Evolutionary conservation across 768 basidiomycete genomes (phyloP).

Genomic region (Hygrocybe coccinea): DNA sequence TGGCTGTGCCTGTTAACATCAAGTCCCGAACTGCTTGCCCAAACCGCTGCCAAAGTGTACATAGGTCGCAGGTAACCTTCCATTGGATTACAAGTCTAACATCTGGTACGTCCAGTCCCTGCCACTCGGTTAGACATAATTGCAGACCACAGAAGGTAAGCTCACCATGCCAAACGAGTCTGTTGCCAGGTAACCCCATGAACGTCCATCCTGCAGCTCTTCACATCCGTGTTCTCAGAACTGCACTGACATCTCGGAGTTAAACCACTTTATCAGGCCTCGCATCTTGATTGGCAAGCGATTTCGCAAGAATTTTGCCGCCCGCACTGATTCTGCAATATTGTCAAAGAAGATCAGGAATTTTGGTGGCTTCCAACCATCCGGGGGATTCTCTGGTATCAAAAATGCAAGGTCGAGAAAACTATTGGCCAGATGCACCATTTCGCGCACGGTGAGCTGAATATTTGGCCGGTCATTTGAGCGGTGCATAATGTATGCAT

Average conservation of each 20-base stretch:
- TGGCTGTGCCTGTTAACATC: background rate
- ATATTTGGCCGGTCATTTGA: slow-evolving; percentile 17
- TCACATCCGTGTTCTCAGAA: slow-evolving; percentile 4
- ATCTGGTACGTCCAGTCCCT: slow-evolving; percentile 7
- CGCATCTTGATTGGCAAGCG: slow-evolving; percentile 11
- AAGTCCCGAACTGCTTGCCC: background rate
- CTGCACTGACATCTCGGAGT: slow-evolving; percentile 17
- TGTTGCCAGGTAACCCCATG: slow-evolving; percentile 9
- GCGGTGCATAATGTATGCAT: background rate
- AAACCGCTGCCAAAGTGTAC: background rate
- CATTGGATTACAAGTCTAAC: slow-evolving; percentile 1
- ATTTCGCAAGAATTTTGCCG: slow-evolving; percentile 6
- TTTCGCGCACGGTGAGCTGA: slow-evolving; percentile 10
- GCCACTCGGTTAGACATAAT: background rate
- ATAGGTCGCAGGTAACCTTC: background rate
- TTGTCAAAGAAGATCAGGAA: slow-evolving; percentile 23
- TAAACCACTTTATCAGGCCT: slow-evolving; percentile 20
- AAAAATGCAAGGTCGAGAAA: slow-evolving; percentile 17
- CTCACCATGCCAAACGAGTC: slow-evolving; percentile 14
- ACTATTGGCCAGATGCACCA: slow-evolving; percentile 10
- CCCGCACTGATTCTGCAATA: slow-evolving; percentile 12
- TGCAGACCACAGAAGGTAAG: background rate
- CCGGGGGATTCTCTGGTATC: slow-evolving; percentile 8
- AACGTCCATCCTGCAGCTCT: slow-evolving; percentile 1
- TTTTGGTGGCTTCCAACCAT: slow-evolving; percentile 11